Evolutionary conservation across 2,329 filamentous ascomycete species (phyloP), one percentile per base, ranked within the genome.

Genomic region (Aspergillus latus): DNA sequence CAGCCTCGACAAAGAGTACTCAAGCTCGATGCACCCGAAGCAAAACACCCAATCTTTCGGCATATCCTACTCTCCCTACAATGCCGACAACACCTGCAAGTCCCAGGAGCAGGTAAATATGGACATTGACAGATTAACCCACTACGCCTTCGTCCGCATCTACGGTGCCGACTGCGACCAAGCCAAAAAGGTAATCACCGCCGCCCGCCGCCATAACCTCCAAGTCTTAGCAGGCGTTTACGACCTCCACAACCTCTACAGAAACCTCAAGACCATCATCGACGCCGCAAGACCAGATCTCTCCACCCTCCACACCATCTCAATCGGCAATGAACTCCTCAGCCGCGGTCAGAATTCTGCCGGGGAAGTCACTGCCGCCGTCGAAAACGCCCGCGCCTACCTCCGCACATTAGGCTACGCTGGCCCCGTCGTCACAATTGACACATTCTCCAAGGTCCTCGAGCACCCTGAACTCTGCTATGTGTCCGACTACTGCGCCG

Each of bases 111-210:
- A 90, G 63, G 80, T 95, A 50, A 77, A 82, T 58, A 68, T 74
- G 16, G 90, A 96, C 66, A 83, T 94, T 63, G 74, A 76, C 46
- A 57, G 42, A 40, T 74, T 86, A 50, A 77, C 84, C 29, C 71
- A 74, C 11, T 92, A 88, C 73, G 78, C 79, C 15, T 72, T 86
- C 36, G 77, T 95, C 53, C 88, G 92, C 49, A 82, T 89, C 67
- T 96, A 96, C 68, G 91, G 90, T 51, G 84, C 85, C 56, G 89
- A 92, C 72, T 95, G 91, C 72, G 77, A 90, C 66, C 88, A 92
- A 70, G 82, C 90, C 39, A 71, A 79, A 2, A 83, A 80, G 11
- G 83, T 88, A 15, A 76, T 88, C 32, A 73, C 79, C 9, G 86
- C 87, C 7, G 88, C 86, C 37, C 84, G 84, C 64, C 72, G 79